Evolutionary conservation across 140 eudicot genomes (phyloP), one percentile per base, ranked within the genome.

Genomic region (Flaveria floridana): DNA sequence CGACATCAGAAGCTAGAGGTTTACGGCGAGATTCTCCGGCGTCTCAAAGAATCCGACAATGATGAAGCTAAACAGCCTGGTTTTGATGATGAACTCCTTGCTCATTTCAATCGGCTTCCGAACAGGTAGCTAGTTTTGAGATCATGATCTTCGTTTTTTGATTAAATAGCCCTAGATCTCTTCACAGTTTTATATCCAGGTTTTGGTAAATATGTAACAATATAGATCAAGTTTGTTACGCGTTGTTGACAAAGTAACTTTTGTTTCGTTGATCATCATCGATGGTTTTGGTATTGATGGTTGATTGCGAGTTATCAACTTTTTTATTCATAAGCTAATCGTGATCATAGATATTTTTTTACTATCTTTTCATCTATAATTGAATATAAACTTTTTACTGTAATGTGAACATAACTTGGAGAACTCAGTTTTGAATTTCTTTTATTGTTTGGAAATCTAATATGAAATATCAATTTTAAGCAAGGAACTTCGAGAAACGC

Each of bases 31-130:
- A 87, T 93, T 73, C 84, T 93, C 13, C 84, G 86, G 37, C 82
- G 97, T 59, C 89, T 93, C 21, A 93, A 86, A 66, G 88, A 89
- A 51, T 77, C 86, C 9, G 64, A 75, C 30, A 80, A 76, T 75
- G 83, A 76, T 2, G 98, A 93, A 79, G 88, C 86, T 6, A 75
- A 68, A 80, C 75, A 78, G 39, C 85, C 97, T 81, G 89, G 81
- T 65, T 93, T 93, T 70, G 98, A 90, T 16, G 97, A 93, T 73
- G 80, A 93, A 57, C 98, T 93, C 62, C 88, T 96, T 89, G 84
- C 93, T 67, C 97, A 93, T 79, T 93, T 93, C 73, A 88, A 85
- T 84, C 92, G 98, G 67, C 92, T 93, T 19, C 98, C 97, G 4
- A 78, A 81, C 7, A 81, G 98, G 98, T 93, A 42, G 25, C 25